Conservation (phyloP, 345 rosid species). For the Pseudoturritis turrita region DNA sequence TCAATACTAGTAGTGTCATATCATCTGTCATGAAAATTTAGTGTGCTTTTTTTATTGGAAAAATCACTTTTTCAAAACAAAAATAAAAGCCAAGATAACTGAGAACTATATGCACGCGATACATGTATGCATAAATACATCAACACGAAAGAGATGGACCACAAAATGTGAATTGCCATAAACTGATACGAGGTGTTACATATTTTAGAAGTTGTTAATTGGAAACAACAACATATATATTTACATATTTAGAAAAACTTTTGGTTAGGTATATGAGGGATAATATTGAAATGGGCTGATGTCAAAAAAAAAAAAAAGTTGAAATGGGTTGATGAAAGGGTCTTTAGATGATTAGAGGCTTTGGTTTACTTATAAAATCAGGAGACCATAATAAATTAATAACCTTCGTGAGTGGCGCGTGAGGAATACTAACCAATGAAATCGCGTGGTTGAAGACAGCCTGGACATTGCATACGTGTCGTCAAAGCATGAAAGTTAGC, state of each 20-base stretch:
- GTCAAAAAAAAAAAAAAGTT: not conserved
- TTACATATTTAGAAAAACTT: not conserved
- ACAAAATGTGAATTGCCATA: not conserved
- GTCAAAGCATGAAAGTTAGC: constrained; percentile 16
- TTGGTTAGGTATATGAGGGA: not conserved
- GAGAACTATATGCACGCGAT: too few relatives aligned
- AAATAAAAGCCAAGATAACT: too few relatives aligned
- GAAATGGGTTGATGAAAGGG: not conserved
- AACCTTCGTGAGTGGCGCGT: not conserved
- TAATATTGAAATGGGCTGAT: too few relatives aligned
- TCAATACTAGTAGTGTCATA: too few relatives aligned
- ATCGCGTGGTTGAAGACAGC: not conserved
- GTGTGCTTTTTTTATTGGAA: too few relatives aligned
- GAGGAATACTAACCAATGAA: not conserved
- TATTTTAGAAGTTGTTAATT: not conserved
- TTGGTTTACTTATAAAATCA: not conserved
- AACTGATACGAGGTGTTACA: not conserved
- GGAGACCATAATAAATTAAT: not conserved
- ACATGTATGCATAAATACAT: not conserved
- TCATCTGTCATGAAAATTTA: too few relatives aligned
- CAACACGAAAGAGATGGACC: not conserved
- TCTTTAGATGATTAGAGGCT: not conserved
- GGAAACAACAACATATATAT: not conserved
- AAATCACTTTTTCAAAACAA: too few relatives aligned
- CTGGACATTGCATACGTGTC: not conserved